These are phyloP conservation scores for Gentiana macrophylla DNA, from an alignment of 257 asterid genomes.

Conservation along the genomic window DNA sequence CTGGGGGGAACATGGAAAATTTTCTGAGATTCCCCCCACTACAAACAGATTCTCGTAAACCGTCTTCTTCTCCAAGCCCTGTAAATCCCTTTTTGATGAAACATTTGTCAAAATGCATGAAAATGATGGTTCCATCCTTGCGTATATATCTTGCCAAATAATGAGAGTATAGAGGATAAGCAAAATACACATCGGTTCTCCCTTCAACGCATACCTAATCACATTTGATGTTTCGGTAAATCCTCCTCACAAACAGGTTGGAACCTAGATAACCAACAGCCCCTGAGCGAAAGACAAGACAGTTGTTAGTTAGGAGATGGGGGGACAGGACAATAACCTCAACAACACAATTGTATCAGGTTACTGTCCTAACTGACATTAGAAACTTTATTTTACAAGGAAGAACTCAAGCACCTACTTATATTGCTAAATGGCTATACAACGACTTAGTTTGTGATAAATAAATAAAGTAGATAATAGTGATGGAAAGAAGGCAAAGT, in stretches of 20 bases:
- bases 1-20: conserved; percentile 17
- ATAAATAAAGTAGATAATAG: background rate
- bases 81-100: conserved; percentile 2
- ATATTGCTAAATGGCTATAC: too few species aligned
- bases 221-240: conserved; percentile 90
- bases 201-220: conserved; percentile 28
- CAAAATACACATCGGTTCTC: background rate
- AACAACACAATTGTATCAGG: too few species aligned
- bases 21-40: conserved; percentile 16
- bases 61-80: conserved; percentile 20
- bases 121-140: conserved; percentile 8
- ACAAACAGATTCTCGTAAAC: conserved; percentile 18
- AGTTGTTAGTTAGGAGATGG: too few species aligned
- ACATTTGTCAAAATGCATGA: conserved; percentile 5
- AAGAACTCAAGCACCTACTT: too few species aligned
- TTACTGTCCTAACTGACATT: too few species aligned
- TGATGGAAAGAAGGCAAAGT: too few species aligned
- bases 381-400: too few species aligned
- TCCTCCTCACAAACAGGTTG: conserved; percentile 86
- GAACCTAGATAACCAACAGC: conserved; percentile 95
- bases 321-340: too few species aligned
- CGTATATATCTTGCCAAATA: conserved; percentile 1
- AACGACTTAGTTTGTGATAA: background rate
- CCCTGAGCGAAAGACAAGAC: conserved; percentile 29
- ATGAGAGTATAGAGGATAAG: conserved; percentile 5